Evolutionary conservation across 352 stramenopile genomes (phyloP), one percentile per base, ranked within the genome.

Genomic region (Aphanomyces euteiches): DNA sequence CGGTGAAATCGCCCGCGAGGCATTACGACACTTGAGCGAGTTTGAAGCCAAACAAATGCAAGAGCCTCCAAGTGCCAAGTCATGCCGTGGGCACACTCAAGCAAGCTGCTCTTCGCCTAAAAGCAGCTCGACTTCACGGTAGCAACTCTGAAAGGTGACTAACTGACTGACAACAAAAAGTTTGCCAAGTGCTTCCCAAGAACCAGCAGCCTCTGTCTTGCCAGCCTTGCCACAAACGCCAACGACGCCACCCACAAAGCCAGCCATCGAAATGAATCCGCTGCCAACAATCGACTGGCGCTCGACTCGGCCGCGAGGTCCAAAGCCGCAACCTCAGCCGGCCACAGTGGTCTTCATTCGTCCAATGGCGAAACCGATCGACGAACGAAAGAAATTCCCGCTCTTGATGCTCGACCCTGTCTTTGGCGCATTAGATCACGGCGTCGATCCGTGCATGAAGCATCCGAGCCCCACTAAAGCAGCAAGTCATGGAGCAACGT

Each of bases 351-450:
- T 5, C 6, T 70, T 70, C 39, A 54, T 39, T 36, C 64, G 64
- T 21, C 64, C 64, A n/a, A 69, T 59, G 43, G 12, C 50, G 37
- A 61, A 61, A 37, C 54, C 19, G 17, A n/a, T 40, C 40, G 48
- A 41, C 48, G 64, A 70, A 34, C 43, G 43, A 7, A 54, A 48
- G 36, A 70, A 64, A 28, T 70, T 63, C 54, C 64, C 64, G 2
- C 53, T 70, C 19, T 47, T 70, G 54, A 34, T 70, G 64, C 64
- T 70, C 54, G 64, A 70, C 54, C 64, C 64, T 7, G 13, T 70
- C 47, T 70, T 70, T 63, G 54, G 64, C 6, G 50, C 64, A 15
- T 7, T 70, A 5, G 64, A 70, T 7, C 15, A 40, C 15, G 64
- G 64, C 38, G 64, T 70, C 36, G 64, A 70, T 21, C 64, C 64